Base-by-base conservation (phyloP, 192 early-diverging fungal species). In the Coemansia erecta region DNA sequence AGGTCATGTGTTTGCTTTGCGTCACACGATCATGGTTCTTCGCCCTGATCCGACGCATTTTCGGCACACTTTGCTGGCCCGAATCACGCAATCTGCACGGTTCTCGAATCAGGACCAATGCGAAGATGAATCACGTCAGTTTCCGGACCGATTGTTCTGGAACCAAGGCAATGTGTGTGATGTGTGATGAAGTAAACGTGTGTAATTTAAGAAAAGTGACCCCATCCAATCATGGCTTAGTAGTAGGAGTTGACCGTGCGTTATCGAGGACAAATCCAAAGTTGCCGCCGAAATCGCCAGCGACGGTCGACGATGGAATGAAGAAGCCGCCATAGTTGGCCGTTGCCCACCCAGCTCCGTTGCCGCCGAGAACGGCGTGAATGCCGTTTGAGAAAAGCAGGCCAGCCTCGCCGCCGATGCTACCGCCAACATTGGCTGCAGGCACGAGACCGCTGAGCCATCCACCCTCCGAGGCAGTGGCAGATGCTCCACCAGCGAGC, bases 291-390 rank as follows among this genome's bases (percentile, higher is more conserved):
- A 72, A 8, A 31, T 65, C 61, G 26, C 31, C 58, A n/a, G 49
- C 63, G 41, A 60, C n/a, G 8, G 69, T 55, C 0, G 69, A 72
- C 4, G 69, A 56, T 17, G 69, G 63, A 10, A 60, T 61, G 13
- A 56, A 42, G 35, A 72, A 57, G 3, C 69, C 69, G 28, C 62
- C 69, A 48, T 64, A 64, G 42, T 56, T 63, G 12, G 42, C 21
- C 0, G 69, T 61, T 8, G 33, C 69, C 62, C 62, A 72, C 14
- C 21, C 69, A 51, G 58, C 69, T 15, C 62, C 69, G 21, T 61
- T 65, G 18, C 15, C 63, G 22, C 62, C 69, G 9, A 43, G 13
- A 48, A 72, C 5, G 4, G 17, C 70, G 48, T 72, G 63, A 15
- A 72, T n/a, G 39, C 59, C 63, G 42, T 24, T 57, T 11, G 59